Base-by-base conservation (phyloP, 2,329 filamentous ascomycete genomes). In the Fusarium euwallaceae region DNA sequence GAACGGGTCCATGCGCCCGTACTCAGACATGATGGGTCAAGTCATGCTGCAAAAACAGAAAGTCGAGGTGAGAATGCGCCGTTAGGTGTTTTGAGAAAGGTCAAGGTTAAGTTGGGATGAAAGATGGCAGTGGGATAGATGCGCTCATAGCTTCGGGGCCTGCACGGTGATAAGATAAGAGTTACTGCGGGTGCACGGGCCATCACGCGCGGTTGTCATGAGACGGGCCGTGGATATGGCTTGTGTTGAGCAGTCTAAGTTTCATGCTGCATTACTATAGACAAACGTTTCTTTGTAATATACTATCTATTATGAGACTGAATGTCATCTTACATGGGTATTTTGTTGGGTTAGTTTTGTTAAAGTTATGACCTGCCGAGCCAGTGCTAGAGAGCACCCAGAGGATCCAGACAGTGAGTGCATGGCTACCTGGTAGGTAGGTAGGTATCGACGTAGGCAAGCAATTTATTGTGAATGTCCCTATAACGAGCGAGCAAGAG, bases 1-100 rank as follows among this genome's bases (percentile, higher is more conserved):
- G 84, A 98, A 98, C 62, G 95, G 93, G 85, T 99, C 97, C 95
- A 98, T 98, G 67, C 81, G 82, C 77, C 82, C 83, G 78, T 83
- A 83, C 70, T 84, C 82, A 75, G 81, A 67, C 82, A 84, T 84
- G 69, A 62, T 69, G 61, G 55, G 56, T 81, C 79, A 82, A 74
- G 69, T 76, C 81, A 82, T 82, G 41, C 56, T 60, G 53, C 41
- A 32, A 53, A 29, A 14, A 20, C 17, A 20, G 20, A 43, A 9
- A 39, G 39, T 34, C 45, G 20, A 51, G 55, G n/a, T 17, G 36
- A 41, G 48, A 20, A 48, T 20, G 8, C 34, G 67, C 14, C 32
- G 29, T 27, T 27, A 6, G 11, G 14, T 48, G 6, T 17, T 48
- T 4, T 39, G 37, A 66, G 45, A 43, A 36, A 37, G n/a, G 27